Conservation (phyloP, 2,329 filamentous ascomycete genomes). For the Penicillium sp. region DNA sequence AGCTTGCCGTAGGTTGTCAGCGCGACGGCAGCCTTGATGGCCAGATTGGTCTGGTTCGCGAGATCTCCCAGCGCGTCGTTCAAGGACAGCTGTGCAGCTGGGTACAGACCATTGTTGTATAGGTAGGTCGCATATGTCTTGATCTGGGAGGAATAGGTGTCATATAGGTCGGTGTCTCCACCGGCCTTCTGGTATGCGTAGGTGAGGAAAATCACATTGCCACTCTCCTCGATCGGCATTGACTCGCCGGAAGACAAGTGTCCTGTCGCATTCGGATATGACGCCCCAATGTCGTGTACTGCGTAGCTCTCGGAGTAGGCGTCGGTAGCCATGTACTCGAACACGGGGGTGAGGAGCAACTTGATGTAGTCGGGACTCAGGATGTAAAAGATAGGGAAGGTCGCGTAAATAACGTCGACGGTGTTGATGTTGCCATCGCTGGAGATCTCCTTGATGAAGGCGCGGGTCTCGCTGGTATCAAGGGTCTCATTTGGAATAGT, state of each 20-base stretch:
- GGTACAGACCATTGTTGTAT: conserved; percentile 35
- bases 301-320: conserved; percentile 34
- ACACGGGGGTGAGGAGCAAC: conserved; percentile 42
- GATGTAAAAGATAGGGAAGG: conserved; percentile 43
- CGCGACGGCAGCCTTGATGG: conserved; percentile 45
- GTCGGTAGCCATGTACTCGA: conserved; percentile 39
- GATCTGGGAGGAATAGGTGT: conserved; percentile 33
- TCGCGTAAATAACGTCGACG: conserved; percentile 42
- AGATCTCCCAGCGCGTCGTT: conserved; percentile 40
- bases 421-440: conserved; percentile 45
- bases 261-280: conserved; percentile 41
- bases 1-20: conserved; percentile 32
- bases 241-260: conserved; percentile 34
- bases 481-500: conserved; percentile 35
- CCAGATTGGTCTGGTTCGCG: conserved; percentile 45
- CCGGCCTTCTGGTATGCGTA: conserved; percentile 37
- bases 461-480: conserved; percentile 26
- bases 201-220: conserved; percentile 38
- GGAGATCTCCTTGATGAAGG: conserved; percentile 44
- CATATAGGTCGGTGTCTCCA: conserved; percentile 34
- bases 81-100: conserved; percentile 36
- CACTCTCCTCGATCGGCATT: conserved; percentile 42
- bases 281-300: conserved; percentile 38
- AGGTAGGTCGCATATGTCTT: conserved; percentile 40
- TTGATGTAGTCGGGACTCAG: conserved; percentile 41